Conservation (phyloP, 176 grass and related monocot species). For the Musa schizocarpa region DNA sequence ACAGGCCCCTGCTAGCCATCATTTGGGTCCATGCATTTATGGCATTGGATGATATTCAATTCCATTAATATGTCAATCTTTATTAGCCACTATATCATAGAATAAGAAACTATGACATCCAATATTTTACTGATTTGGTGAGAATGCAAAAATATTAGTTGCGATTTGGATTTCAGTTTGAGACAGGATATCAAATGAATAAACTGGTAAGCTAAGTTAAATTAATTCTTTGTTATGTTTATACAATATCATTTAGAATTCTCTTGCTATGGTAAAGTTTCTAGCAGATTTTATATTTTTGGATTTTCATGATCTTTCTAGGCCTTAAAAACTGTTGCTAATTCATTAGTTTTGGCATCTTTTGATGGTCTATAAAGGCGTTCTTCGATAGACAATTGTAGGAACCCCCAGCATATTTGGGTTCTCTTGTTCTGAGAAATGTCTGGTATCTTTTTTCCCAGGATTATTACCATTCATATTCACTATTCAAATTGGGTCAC, state of each 20-base stretch:
- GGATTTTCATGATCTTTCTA: background rate
- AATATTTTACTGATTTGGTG: background rate
- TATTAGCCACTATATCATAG: background rate
- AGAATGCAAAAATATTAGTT: background rate
- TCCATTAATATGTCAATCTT: background rate
- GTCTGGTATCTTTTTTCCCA: conserved; percentile 29
- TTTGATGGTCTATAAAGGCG: background rate
- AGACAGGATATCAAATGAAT: background rate
- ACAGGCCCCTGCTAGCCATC: too few relatives aligned
- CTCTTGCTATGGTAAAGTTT: background rate
- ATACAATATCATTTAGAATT: background rate
- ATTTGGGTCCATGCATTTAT: too few relatives aligned
- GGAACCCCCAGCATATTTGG: background rate
- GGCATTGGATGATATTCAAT: background rate
- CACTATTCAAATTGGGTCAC: conserved; percentile 77
- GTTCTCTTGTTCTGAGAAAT: background rate
- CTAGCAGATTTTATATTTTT: background rate
- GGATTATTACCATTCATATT: conserved; percentile 94
- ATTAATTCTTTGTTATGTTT: background rate
- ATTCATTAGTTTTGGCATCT: background rate
- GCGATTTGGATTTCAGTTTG: background rate
- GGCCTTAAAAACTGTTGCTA: background rate
- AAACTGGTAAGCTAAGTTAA: background rate
- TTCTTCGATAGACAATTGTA: background rate
- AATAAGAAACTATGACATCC: background rate